A percentile compares a stretch with the other conserved stretches of the same genome.
Conservation (phyloP, 2,329 filamentous ascomycete species). For the Aureobasidium lini region DNA sequence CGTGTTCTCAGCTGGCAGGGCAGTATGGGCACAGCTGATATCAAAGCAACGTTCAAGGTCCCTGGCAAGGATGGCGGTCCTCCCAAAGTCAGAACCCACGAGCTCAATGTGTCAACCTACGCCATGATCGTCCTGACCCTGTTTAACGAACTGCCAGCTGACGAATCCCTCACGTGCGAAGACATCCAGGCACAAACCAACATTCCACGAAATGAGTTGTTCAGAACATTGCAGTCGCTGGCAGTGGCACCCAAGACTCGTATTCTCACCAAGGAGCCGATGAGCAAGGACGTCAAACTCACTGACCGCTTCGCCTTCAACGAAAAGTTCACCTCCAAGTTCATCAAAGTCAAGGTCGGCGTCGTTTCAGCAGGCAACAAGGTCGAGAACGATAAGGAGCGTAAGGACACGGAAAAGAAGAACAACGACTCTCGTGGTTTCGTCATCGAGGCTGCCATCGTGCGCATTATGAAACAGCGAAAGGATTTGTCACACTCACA, state of each 20-base stretch:
- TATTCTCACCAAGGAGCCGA: constrained; percentile 72
- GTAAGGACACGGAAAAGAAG: constrained; percentile 65
- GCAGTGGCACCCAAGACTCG: constrained; percentile 77
- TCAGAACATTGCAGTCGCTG: constrained; percentile 71
- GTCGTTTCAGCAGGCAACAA: constrained; percentile 75
- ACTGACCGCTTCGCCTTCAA: constrained; percentile 81
- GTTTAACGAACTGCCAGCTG: constrained; percentile 67
- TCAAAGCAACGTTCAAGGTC: constrained; percentile 69
- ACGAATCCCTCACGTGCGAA: constrained; percentile 52
- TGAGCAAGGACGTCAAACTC: constrained; percentile 66
- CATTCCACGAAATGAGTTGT: constrained; percentile 66
- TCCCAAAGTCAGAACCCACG: constrained; percentile 65
- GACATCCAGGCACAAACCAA: constrained; percentile 78
- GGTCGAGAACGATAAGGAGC: constrained; percentile 64
- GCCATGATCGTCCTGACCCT: constrained; percentile 83
- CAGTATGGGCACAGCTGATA: constrained; percentile 74
- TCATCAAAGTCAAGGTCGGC: constrained; percentile 81
- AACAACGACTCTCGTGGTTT: constrained; percentile 65
- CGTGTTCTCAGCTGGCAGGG: constrained; percentile 78
- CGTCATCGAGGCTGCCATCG: constrained; percentile 68
- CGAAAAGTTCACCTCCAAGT: constrained; percentile 69
- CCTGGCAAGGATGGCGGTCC: constrained; percentile 62
- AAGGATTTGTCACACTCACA: constrained; percentile 63
- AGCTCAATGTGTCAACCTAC: constrained; percentile 86
- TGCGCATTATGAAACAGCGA: constrained; percentile 81